Conservation (phyloP, 306 rosid species). For the Cajanus cajan region DNA sequence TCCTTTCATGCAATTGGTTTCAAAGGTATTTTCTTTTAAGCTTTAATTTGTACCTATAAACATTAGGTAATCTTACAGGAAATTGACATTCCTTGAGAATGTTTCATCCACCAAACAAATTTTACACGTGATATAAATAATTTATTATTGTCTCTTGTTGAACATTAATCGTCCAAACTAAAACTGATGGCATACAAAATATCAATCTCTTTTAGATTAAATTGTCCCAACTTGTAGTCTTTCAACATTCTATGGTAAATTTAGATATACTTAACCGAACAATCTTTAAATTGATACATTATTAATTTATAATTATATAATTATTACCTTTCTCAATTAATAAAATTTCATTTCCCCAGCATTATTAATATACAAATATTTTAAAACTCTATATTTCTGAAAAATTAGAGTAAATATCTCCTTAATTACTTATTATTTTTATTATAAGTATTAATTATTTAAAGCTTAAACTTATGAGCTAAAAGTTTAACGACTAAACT, state of each 20-base stretch:
- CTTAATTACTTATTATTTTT: background rate
- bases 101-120: background rate
- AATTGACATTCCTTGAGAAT: background rate
- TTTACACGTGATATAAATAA: background rate
- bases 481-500: background rate
- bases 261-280: background rate
- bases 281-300: background rate
- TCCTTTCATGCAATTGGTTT: background rate
- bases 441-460: background rate
- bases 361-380: background rate
- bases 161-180: background rate
- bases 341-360: background rate
- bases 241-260: background rate
- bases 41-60: background rate
- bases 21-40: background rate
- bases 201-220: background rate
- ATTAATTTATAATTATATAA: background rate
- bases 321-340: background rate
- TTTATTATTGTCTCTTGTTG: background rate
- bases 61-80: background rate
- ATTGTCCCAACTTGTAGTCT: background rate
- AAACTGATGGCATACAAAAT: background rate
- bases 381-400: background rate
- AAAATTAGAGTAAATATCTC: background rate
- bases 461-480: background rate